Base-by-base conservation (phyloP, 495 filamentous ascomycete genomes). In the Eremomyces bilateralis region DNA sequence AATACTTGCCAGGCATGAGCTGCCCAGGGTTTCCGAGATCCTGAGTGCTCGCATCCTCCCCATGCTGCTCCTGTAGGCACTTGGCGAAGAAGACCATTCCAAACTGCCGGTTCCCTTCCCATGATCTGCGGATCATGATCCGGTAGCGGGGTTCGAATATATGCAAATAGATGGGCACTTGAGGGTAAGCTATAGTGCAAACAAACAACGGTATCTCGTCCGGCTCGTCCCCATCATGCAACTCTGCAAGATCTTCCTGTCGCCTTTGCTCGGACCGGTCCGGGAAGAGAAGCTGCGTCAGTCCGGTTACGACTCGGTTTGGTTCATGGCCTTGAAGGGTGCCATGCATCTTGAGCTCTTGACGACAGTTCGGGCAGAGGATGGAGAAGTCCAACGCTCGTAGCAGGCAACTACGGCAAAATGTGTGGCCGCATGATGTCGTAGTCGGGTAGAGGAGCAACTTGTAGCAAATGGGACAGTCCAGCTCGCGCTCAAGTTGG, bases 81-180 rank as follows among this genome's bases (percentile, higher is more conserved):
- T 62, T 61, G 45, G 80, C 80, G 42, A 69, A 69, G 53, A 76
- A 65, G 16, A 90, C 59, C 77, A 91, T 90, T 2, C 84, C 84
- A 44, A 94, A 92, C 32, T 64, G 75, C 13, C 68, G 55, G 36
- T 72, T 65, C 1, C 68, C 69, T 35, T 80, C 73, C 28, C 85
- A 60, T 5, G 72, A 76, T 18, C 82, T 70, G 30, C 73, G 68
- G 15, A 92, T 74, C 80, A 92, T 85, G 4, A 90, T 62, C 2
- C 80, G 70, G 50, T 92, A 92, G 8, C 80, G 68, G 16, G 82
- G 78, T 50, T 94, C 84, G 50, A 91, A 92, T 12, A 94, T 65
- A 48, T 85, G 76, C 0, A 94, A 55, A 42, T 81, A 83, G 1
- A 74, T 81, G 1, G 80, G 81, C 69, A 84, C 80, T 0, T 61